phyloP scores from a whole-genome alignment of 768 basidiomycete species.

The Nevesoporus exiguus region DNA sequence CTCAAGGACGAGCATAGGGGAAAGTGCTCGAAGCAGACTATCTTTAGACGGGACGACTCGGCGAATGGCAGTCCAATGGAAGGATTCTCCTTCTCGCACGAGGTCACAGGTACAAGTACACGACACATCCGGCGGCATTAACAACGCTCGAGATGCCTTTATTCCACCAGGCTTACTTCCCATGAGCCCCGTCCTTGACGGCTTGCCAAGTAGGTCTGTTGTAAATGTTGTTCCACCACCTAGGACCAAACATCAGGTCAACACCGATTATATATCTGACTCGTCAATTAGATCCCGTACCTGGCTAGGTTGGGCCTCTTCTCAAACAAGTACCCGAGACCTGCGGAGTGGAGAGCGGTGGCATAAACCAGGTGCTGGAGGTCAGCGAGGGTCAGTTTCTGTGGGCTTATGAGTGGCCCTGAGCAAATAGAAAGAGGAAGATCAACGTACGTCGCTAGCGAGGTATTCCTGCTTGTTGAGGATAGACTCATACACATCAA shows the following conservation, averaged over 20 bases:
- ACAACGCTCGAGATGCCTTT: background rate
- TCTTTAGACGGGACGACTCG: no score
- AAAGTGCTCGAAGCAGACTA: no score
- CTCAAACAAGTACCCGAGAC: conserved; percentile 26
- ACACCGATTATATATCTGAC: background rate
- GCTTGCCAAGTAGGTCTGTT: conserved; percentile 32
- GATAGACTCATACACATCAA: conserved; percentile 53
- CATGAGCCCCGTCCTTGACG: background rate
- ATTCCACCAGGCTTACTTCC: background rate
- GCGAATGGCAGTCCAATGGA: no score
- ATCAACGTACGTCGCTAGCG: conserved; percentile 48
- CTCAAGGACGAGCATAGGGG: no score
- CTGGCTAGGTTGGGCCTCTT: conserved; percentile 43
- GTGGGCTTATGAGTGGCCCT: background rate
- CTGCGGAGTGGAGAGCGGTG: conserved; percentile 13
- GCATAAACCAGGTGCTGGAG: conserved; percentile 55
- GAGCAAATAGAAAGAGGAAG: background rate
- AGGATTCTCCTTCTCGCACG: no score
- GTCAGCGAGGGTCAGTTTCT: conserved; percentile 54
- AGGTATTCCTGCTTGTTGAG: conserved; percentile 53
- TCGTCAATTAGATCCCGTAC: conserved; percentile 22
- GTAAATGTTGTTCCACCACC: conserved; percentile 53
- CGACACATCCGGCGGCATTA: background rate
- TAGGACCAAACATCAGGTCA: conserved; percentile 15
- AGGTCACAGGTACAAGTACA: conserved; percentile 78